Evolutionary conservation across 164 flowering plant genomes (phyloP).

Genomic region (Liriodendron chinense): DNA sequence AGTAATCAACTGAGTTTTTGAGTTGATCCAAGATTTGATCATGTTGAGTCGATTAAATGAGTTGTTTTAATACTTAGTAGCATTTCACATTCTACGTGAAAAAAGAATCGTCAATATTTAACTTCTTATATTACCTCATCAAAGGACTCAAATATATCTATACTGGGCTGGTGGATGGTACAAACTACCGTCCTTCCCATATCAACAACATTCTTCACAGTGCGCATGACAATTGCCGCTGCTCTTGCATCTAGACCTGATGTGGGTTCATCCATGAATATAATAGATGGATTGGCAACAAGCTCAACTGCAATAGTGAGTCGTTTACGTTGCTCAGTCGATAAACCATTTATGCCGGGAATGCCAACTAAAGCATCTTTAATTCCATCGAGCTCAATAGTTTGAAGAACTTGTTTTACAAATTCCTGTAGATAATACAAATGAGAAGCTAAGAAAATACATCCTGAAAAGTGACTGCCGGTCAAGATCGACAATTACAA

Average conservation of each 20-base stretch:
- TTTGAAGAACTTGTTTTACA: conserved; percentile 69
- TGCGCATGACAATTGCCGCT: conserved; percentile 83
- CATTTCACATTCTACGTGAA: neutral
- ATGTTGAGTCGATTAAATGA: neutral
- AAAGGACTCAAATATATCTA: conserved; percentile 76
- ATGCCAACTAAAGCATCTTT: conserved; percentile 67
- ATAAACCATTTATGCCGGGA: conserved; percentile 69
- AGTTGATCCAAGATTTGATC: neutral
- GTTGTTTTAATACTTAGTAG: too few relatives aligned
- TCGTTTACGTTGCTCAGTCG: conserved; percentile 80
- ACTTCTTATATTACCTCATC: conserved; percentile 53
- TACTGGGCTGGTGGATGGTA: conserved; percentile 72
- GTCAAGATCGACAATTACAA: neutral
- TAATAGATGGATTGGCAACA: conserved; percentile 75
- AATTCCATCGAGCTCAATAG: conserved; percentile 70
- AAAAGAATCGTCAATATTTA: neutral
- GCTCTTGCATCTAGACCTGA: conserved; percentile 88
- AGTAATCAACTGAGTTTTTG: too few relatives aligned
- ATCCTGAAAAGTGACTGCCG: neutral
- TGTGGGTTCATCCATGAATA: conserved; percentile 89
- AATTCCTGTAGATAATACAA: conserved; percentile 39
- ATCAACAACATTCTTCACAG: conserved; percentile 59
- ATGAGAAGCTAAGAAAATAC: neutral
- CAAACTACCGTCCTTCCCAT: conserved; percentile 72
- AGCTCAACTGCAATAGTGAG: conserved; percentile 87